These are phyloP conservation scores for Wickerhamiella musiphila DNA, from an alignment of 805 yeast genomes.

Conservation along the genomic window DNA sequence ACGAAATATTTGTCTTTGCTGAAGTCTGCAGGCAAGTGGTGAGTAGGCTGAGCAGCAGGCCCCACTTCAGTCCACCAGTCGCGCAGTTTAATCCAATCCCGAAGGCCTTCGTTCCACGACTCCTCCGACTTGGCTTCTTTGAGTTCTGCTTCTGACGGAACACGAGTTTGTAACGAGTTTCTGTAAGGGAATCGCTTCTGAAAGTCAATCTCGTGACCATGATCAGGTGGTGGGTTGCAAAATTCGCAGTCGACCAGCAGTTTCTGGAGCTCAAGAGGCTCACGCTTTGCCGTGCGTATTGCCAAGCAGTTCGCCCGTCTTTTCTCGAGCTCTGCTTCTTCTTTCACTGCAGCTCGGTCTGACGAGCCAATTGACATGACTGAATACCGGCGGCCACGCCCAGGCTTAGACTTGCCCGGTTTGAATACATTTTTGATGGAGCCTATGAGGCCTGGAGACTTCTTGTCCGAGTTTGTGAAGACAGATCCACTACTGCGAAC, in stretches of 20 bases:
- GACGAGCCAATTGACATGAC: slow-evolving; percentile 1
- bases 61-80: slow-evolving; percentile 37
- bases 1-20: slow-evolving; percentile 21
- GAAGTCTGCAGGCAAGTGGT: slow-evolving; percentile 15
- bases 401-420: neutral
- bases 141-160: slow-evolving; percentile 9
- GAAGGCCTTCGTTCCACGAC: slow-evolving; percentile 35
- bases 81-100: slow-evolving; percentile 55
- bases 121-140: slow-evolving; percentile 18
- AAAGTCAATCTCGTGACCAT: slow-evolving; percentile 9
- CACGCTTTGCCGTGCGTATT: slow-evolving; percentile 16
- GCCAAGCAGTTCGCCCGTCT: slow-evolving; percentile 15
- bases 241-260: slow-evolving; percentile 18
- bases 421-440: slow-evolving; percentile 1
- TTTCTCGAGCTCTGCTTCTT: slow-evolving; percentile 11
- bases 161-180: slow-evolving; percentile 5
- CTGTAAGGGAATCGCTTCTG: no score
- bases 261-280: slow-evolving; percentile 16
- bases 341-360: slow-evolving; percentile 1
- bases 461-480: neutral
- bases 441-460: neutral
- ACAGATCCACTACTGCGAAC: neutral
- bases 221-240: slow-evolving; percentile 17
- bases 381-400: slow-evolving; percentile 7
- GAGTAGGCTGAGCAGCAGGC: slow-evolving; percentile 11